Percentiles rank a stretch among this genome's conserved stretches.
phyloP scores from a whole-genome alignment of 148 eudicot species.

The Simmondsia chinensis region DNA sequence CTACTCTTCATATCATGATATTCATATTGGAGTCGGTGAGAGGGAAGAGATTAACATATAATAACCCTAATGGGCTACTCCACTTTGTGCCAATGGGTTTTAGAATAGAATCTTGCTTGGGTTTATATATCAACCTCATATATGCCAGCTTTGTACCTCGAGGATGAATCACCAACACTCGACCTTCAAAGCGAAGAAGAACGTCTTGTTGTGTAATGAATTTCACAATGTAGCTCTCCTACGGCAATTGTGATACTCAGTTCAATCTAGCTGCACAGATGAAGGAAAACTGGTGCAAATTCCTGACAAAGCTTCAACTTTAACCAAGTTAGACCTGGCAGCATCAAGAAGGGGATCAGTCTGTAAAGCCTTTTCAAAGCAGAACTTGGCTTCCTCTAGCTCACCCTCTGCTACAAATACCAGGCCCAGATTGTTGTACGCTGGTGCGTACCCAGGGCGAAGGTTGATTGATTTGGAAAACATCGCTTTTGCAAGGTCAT shows the following conservation, averaged over 20 bases:
- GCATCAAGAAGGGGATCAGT: constrained; percentile 89
- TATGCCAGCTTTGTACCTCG: no score
- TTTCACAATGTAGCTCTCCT: no score
- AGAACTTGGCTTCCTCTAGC: constrained; percentile 84
- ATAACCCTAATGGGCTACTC: no score
- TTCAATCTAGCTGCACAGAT: background rate
- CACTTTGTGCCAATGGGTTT: no score
- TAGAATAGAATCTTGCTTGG: no score
- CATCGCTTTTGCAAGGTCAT: constrained; percentile 82
- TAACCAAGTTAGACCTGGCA: constrained; percentile 83
- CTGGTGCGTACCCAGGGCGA: constrained; percentile 93
- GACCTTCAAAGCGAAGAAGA: no score
- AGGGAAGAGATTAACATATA: no score
- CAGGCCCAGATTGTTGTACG: constrained; percentile 92
- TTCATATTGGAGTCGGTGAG: no score
- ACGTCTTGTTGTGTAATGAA: no score
- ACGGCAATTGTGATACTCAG: background rate
- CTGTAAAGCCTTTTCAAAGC: constrained; percentile 78
- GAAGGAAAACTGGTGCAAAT: constrained; percentile 28
- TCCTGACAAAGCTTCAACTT: constrained; percentile 56
- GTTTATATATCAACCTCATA: no score
- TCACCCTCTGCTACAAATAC: constrained; percentile 84
- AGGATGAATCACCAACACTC: no score
- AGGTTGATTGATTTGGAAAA: constrained; percentile 73
- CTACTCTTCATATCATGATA: no score